Conservation (phyloP, 768 basidiomycete species). For the Lentinula boryana region DNA sequence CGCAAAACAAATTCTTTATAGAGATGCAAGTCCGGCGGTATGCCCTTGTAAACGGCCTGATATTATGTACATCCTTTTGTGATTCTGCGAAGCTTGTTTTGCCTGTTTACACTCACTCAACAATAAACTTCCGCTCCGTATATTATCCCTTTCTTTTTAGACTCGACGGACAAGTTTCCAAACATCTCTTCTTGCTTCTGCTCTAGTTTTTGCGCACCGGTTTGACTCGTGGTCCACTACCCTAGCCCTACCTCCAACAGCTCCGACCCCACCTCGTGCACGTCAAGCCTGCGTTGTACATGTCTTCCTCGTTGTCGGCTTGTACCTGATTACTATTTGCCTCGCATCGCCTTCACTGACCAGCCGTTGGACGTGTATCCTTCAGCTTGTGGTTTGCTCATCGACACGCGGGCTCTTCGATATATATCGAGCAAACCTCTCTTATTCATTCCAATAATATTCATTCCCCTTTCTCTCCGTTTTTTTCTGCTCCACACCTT, state of each 20-base stretch:
- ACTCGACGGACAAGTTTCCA: constrained; percentile 3
- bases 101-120: background rate
- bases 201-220: background rate
- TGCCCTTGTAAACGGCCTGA: background rate
- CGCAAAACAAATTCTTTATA: background rate
- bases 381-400: constrained; percentile 1
- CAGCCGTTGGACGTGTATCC: constrained; percentile 4
- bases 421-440: constrained; percentile 40
- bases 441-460: constrained; percentile 42
- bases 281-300: constrained; percentile 28
- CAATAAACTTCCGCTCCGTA: constrained; percentile 3
- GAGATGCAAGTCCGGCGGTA: background rate
- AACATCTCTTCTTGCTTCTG: constrained; percentile 3
- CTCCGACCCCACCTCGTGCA: constrained; percentile 29
- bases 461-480: constrained; percentile 33
- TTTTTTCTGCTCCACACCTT: constrained; percentile 36
- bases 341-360: constrained; percentile 8
- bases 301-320: constrained; percentile 30
- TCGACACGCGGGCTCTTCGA: constrained; percentile 15
- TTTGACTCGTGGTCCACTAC: constrained; percentile 5
- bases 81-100: background rate
- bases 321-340: constrained; percentile 9
- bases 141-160: constrained; percentile 1
- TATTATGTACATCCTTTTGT: background rate
- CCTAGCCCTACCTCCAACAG: constrained; percentile 6